Evolutionary conservation across 177 flowering plant genomes (phyloP).

Genomic region (Vitis hybrid): DNA sequence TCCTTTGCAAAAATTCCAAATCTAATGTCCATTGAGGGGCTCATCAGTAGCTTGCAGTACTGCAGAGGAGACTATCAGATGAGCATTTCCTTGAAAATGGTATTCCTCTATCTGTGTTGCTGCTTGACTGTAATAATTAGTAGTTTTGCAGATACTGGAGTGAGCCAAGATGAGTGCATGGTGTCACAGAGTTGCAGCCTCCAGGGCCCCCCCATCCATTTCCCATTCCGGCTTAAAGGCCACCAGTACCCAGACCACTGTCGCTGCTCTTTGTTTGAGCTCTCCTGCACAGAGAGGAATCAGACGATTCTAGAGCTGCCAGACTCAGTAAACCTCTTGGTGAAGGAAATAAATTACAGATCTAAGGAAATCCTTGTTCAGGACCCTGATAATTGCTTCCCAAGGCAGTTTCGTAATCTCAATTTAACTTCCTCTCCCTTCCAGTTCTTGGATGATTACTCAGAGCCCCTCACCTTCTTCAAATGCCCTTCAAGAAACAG

Average conservation of each 20-base stretch:
- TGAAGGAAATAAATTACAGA: conserved; percentile 27
- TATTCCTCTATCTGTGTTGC: not conserved
- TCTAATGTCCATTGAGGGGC: too few relatives aligned
- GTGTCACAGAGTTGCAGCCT: not conserved
- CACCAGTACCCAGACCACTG: not conserved
- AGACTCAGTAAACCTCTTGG: conserved; percentile 17
- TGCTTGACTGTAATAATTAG: too few relatives aligned
- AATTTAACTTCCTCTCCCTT: too few relatives aligned
- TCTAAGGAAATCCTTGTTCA: conserved; percentile 10
- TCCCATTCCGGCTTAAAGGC: conserved; percentile 14
- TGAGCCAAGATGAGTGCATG: not conserved
- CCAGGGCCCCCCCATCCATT: not conserved
- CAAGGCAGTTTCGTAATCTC: too few relatives aligned
- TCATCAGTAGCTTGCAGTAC: too few relatives aligned
- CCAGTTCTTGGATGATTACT: too few relatives aligned
- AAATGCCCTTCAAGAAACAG: too few relatives aligned
- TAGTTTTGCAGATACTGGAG: not conserved
- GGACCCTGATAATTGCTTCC: too few relatives aligned
- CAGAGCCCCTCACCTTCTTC: too few relatives aligned
- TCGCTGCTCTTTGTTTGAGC: conserved; percentile 30
- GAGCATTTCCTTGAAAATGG: not conserved
- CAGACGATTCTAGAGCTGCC: conserved; percentile 26
- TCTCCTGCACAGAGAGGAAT: conserved; percentile 19
- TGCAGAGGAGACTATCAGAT: too few relatives aligned
- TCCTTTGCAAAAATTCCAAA: too few relatives aligned